Evolutionary conservation across 2,329 filamentous ascomycete species (phyloP).

Genomic region (Fusarium kyushuense): DNA sequence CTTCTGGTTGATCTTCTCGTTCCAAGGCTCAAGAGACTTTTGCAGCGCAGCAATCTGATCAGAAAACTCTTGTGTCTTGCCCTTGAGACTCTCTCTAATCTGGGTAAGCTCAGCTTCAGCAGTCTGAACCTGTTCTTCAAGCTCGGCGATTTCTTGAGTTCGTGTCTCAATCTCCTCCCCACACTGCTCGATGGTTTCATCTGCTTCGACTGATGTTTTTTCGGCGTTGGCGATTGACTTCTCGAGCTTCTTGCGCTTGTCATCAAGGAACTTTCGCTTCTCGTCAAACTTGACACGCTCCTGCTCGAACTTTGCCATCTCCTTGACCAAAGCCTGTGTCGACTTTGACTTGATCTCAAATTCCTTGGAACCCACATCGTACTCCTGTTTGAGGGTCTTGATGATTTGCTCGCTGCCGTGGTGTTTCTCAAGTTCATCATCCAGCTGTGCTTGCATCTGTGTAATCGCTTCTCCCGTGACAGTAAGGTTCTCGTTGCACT

Average conservation of each 20-base stretch:
- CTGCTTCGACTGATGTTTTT: conserved; percentile 78
- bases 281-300: conserved; percentile 98
- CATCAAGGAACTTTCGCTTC: conserved; percentile 91
- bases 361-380: conserved; percentile 84
- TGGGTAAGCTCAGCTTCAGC: conserved; percentile 85
- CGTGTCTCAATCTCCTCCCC: conserved; percentile 82
- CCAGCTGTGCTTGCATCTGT: conserved; percentile 89
- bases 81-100: conserved; percentile 90
- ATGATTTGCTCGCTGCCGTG: conserved; percentile 90
- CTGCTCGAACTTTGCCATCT: conserved; percentile 93
- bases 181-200: conserved; percentile 82
- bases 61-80: conserved; percentile 94
- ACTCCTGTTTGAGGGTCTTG: conserved; percentile 87
- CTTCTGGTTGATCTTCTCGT: conserved; percentile 95
- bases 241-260: conserved; percentile 95
- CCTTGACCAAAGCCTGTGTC: conserved; percentile 81
- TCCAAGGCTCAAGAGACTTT: conserved; percentile 95
- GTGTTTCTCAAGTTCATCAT: conserved; percentile 91
- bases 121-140: conserved; percentile 80
- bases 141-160: conserved; percentile 76
- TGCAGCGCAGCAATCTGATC: conserved; percentile 94
- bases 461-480: conserved; percentile 90
- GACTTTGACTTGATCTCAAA: conserved; percentile 86
- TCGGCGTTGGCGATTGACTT: conserved; percentile 85
- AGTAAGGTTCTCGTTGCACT: conserved; percentile 88